A percentile compares a stretch with the other conserved stretches of the same genome.
Conservation (phyloP, 768 basidiomycete genomes). For the Mycena rosella region DNA sequence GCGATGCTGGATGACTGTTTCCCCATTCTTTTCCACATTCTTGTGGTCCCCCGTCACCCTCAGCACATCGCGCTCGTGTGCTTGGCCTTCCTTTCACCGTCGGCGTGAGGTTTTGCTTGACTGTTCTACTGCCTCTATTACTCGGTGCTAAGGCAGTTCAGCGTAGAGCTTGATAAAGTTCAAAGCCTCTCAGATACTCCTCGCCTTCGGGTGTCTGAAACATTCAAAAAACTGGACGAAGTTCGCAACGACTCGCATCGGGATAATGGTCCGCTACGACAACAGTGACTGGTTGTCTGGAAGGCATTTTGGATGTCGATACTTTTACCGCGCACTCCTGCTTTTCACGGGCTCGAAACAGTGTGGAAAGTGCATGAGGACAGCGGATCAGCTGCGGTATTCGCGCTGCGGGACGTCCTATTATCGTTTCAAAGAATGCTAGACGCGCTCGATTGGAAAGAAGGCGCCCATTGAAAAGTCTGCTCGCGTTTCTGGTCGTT, state of each 20-base stretch:
- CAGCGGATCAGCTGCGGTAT: background rate
- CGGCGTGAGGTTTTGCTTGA: background rate
- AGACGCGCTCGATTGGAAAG: background rate
- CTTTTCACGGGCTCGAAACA: background rate
- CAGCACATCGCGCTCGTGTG: background rate
- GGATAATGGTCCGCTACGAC: slow-evolving; percentile 8
- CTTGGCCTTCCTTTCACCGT: background rate
- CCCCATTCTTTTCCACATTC: background rate
- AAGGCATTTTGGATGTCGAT: background rate
- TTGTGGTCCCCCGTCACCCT: background rate
- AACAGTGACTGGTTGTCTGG: slow-evolving; percentile 5
- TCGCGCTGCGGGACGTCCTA: background rate
- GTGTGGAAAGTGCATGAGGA: slow-evolving; percentile 2
- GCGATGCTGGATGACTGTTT: slow-evolving; percentile 7
- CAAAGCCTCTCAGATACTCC: background rate
- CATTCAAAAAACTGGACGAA: background rate
- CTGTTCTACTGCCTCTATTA: background rate
- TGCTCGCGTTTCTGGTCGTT: background rate
- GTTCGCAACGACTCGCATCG: background rate
- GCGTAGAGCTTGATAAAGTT: background rate
- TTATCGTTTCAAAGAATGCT: slow-evolving; percentile 11
- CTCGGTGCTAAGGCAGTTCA: background rate
- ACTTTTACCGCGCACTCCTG: background rate
- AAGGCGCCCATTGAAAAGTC: slow-evolving; percentile 1
- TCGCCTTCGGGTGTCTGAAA: background rate